Percentiles rank a stretch among this genome's conserved stretches.
Conservation (phyloP, 2,329 filamentous ascomycete species). For the Herpotrichia juniperi region DNA sequence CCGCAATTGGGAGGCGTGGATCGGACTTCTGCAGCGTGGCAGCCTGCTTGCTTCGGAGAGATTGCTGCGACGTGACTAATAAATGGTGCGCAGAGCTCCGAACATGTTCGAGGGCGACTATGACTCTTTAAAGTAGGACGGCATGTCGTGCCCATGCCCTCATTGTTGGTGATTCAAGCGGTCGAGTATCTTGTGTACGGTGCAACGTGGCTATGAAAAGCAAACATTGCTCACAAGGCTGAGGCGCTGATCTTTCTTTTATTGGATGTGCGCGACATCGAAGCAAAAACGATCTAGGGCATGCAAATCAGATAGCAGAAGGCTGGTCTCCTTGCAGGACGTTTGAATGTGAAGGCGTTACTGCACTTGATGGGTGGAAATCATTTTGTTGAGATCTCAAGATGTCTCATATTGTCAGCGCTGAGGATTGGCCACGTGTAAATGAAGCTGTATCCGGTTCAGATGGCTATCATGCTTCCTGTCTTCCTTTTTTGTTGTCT, state of each 20-base stretch:
- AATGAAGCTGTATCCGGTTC: background rate
- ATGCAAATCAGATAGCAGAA: background rate
- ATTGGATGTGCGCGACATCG: conserved; percentile 14
- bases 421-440: background rate
- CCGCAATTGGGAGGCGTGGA: background rate
- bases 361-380: too few relatives aligned
- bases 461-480: background rate
- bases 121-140: conserved; percentile 6
- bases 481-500: background rate
- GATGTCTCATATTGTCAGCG: too few relatives aligned
- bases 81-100: background rate
- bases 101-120: conserved; percentile 11
- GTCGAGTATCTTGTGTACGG: conserved; percentile 10
- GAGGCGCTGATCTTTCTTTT: conserved; percentile 8
- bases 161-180: background rate
- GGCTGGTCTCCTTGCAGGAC: background rate
- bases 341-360: background rate
- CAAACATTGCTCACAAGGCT: conserved; percentile 15
- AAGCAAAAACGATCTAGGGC: background rate
- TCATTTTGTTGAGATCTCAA: too few relatives aligned
- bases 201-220: conserved; percentile 18
- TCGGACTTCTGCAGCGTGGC: background rate
- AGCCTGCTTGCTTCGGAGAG: background rate
- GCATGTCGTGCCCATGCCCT: conserved; percentile 8
- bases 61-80: background rate